phyloP scores from a whole-genome alignment of 2,329 filamentous ascomycete genomes.

The Mollisia scopiformis region DNA sequence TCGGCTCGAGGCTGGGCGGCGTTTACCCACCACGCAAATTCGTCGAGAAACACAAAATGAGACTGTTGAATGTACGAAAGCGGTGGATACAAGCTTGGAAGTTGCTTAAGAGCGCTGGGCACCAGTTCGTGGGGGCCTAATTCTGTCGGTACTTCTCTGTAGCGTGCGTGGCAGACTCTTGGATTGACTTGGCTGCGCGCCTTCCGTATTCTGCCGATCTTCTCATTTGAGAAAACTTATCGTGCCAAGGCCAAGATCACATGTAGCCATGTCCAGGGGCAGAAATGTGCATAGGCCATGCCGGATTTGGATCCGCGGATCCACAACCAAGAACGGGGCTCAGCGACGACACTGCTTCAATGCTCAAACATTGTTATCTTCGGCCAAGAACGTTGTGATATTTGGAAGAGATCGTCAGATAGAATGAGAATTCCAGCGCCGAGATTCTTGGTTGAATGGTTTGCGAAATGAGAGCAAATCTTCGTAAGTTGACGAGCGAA shows the following conservation, averaged over 20 bases:
- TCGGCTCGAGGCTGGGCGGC: slow-evolving; percentile 5
- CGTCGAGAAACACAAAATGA: neutral
- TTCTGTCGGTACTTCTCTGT: neutral
- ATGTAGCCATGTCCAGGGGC: neutral
- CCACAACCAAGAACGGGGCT: neutral
- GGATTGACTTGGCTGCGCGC: neutral
- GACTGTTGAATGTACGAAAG: neutral
- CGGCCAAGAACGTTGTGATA: neutral
- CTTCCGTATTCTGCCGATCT: slow-evolving; percentile 1
- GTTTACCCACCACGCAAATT: neutral
- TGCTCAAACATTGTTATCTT: neutral
- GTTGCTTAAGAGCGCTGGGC: slow-evolving; percentile 2
- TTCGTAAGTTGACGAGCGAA: neutral
- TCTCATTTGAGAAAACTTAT: neutral
- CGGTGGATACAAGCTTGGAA: neutral
- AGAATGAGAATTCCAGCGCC: neutral
- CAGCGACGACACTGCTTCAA: neutral
- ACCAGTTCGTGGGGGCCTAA: neutral
- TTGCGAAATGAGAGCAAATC: neutral
- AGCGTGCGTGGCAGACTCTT: slow-evolving; percentile 1
- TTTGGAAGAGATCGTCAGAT: slow-evolving; percentile 1
- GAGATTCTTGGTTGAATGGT: neutral
- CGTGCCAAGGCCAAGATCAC: neutral
- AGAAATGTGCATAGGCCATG: neutral
- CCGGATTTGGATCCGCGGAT: neutral